Percentiles rank a stretch among this genome's conserved stretches.
Evolutionary conservation across 2,329 filamentous ascomycete genomes (phyloP).

Genomic region (Acephala macrosclerotiorum): DNA sequence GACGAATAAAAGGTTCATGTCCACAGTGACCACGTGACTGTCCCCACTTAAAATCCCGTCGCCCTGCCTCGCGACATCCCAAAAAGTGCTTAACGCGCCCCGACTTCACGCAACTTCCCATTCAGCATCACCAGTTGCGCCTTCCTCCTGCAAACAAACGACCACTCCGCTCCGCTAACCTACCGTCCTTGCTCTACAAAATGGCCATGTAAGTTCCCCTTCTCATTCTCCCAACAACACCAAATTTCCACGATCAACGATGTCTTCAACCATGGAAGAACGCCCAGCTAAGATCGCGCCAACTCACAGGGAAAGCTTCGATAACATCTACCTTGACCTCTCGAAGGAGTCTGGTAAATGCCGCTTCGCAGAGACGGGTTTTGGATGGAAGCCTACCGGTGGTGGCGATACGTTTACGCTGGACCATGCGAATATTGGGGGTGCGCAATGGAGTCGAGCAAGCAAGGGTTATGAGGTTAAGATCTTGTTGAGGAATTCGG

Average conservation of each 20-base stretch:
- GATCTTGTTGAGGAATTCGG: constrained; percentile 83
- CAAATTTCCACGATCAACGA: neutral
- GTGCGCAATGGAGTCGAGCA: constrained; percentile 93
- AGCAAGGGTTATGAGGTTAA: constrained; percentile 94
- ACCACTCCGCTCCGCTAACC: neutral
- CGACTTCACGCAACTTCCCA: neutral
- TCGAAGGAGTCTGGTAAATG: constrained; percentile 93
- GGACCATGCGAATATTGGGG: constrained; percentile 83
- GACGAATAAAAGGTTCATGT: neutral
- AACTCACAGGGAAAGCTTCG: constrained; percentile 80
- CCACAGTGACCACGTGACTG: neutral
- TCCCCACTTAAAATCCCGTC: constrained; percentile 5
- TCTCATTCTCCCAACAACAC: neutral
- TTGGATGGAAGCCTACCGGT: constrained; percentile 91
- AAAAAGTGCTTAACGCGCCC: neutral
- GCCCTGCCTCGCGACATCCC: neutral
- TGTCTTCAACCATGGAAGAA: constrained; percentile 5
- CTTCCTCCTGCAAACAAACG: constrained; percentile 13
- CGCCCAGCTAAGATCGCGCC: constrained; percentile 24
- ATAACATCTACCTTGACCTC: constrained; percentile 95
- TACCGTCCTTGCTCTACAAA: constrained; percentile 5
- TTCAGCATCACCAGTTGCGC: neutral
- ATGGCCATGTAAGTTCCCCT: constrained; percentile 28
- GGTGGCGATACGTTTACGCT: constrained; percentile 94
- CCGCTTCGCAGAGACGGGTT: constrained; percentile 90